Conservation (phyloP, 768 basidiomycete species). For the Multifurca ochricompacta region DNA sequence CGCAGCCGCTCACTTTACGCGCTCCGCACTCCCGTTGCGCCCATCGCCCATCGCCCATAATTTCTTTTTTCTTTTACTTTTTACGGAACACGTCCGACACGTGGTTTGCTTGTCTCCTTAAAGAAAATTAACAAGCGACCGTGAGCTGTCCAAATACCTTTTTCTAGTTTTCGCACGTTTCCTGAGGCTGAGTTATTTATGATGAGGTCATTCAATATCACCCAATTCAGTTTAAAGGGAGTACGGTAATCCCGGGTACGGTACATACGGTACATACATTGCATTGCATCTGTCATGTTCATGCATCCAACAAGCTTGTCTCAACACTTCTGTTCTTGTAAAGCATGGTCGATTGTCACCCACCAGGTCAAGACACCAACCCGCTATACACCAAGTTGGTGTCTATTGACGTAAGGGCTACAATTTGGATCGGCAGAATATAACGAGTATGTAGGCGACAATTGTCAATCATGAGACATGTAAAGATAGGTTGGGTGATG, state of each 20-base stretch:
- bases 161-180: too few relatives aligned
- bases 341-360: too few relatives aligned
- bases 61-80: too few relatives aligned
- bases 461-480: not conserved
- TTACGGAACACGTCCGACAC: not conserved
- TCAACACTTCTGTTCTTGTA: too few relatives aligned
- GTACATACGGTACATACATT: not conserved
- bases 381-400: not conserved
- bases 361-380: not conserved
- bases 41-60: too few relatives aligned
- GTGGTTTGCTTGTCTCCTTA: not conserved
- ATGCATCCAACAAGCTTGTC: too few relatives aligned
- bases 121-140: not conserved
- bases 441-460: constrained; percentile 6
- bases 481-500: not conserved
- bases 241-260: not conserved
- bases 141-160: too few relatives aligned
- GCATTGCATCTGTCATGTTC: too few relatives aligned
- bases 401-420: not conserved
- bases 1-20: constrained; percentile 4
- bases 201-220: not conserved
- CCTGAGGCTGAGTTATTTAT: too few relatives aligned
- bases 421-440: constrained; percentile 1
- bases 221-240: not conserved
- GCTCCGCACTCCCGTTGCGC: constrained; percentile 6